Percentiles rank a stretch among this genome's conserved stretches.
These are phyloP conservation scores for Collybia nuda DNA, from an alignment of 768 basidiomycete genomes.

Conservation along the genomic window DNA sequence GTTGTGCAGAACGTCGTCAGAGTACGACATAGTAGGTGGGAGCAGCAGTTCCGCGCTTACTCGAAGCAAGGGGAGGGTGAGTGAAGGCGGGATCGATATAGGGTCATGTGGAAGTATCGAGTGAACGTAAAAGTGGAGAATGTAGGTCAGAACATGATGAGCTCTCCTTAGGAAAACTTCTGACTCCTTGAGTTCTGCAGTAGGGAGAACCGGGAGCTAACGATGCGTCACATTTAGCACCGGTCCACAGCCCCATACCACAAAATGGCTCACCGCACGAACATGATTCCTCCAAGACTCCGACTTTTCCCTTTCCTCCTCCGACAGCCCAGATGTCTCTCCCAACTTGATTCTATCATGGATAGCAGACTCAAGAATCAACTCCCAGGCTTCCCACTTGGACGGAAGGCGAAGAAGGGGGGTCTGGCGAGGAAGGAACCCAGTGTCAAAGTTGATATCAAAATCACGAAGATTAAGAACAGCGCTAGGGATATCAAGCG, in stretches of 20 bases:
- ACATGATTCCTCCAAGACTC: constrained; percentile 47
- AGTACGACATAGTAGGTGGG: constrained; percentile 88
- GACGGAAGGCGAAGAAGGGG: constrained; percentile 61
- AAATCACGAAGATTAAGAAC: constrained; percentile 78
- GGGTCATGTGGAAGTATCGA: constrained; percentile 47
- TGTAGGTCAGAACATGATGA: constrained; percentile 71
- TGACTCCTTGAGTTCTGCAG: constrained; percentile 43
- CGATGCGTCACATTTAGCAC: neutral
- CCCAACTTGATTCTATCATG: constrained; percentile 48
- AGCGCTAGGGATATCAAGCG: constrained; percentile 12
- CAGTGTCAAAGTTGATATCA: constrained; percentile 88
- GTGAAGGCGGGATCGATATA: constrained; percentile 63
- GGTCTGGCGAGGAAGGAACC: constrained; percentile 82
- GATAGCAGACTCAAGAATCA: constrained; percentile 45
- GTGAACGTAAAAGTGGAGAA: constrained; percentile 80
- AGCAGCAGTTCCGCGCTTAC: constrained; percentile 71
- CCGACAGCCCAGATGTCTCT: constrained; percentile 35
- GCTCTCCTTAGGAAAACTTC: constrained; percentile 65
- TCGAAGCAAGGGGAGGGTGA: constrained; percentile 75
- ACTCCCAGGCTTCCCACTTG: constrained; percentile 67
- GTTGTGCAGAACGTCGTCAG: constrained; percentile 91
- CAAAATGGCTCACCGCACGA: constrained; percentile 32
- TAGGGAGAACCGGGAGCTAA: constrained; percentile 55
- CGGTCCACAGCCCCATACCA: neutral
- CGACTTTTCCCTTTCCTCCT: constrained; percentile 32